Base-by-base conservation (phyloP, 2,329 filamentous ascomycete genomes). In the Fusarium paranaense region DNA sequence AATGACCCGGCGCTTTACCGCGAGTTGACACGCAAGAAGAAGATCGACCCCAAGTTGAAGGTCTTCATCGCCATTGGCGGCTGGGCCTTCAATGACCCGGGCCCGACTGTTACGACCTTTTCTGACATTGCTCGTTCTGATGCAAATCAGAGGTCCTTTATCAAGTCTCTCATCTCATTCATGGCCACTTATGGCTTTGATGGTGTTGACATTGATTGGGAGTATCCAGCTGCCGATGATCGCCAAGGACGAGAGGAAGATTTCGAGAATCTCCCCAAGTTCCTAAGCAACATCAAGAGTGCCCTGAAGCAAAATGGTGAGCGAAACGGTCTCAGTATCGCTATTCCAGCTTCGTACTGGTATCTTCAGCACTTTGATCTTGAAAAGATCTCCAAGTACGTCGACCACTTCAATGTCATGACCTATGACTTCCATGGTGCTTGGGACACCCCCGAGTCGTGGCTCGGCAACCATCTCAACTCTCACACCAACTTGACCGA, bases 401-500 rank as follows among this genome's bases (percentile, higher is more conserved):
- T 45, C 16, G 13, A 45, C 13, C 9, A 45, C 20, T 45, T 45
- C 7, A 45, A 45, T 45, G 4, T 45, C 20, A 45, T 45, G 20
- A 45, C 20, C 5, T 45, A 45, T 22, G 20, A 45, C 9, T 45
- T 45, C 40, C 40, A 45, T 6, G 20, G 40, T 42, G 6, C n/a
- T 20, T 42, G 6, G 38, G 11, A 20, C 20, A 42, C 20, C 16
- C 40, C 20, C 7, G 16, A 45, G 13, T 22, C 20, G 2, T 45
- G 40, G 40, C 40, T 22, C 20, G 20, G 20, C 5, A 68, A 63
- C 40, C 25, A 64, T 27, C 47, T 74, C 4, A 69, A 69, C 27
- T 58, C 70, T 16, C 63, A 74, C 5, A 73, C 72, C 50, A 74
- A 74, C 10, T 16, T 74, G 2, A 64, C 63, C 1, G 57, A 73